Base-by-base conservation (phyloP, 139 green algal species). In the Spirogloea muscicola region DNA sequence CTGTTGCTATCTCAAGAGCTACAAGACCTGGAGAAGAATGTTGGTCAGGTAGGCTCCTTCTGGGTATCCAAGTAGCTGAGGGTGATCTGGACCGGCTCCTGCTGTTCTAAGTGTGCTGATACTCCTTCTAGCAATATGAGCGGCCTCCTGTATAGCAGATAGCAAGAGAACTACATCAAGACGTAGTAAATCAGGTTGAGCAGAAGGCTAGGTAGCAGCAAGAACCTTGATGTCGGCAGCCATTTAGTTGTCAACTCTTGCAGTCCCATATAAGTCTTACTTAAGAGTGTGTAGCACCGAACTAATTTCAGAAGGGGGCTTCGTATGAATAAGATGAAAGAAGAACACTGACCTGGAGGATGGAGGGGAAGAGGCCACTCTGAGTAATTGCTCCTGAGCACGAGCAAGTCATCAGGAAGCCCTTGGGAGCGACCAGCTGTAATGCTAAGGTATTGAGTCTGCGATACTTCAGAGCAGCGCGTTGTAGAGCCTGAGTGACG, bases 341-440 rank as follows among this genome's bases (percentile, higher is more conserved):
- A n/a, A n/a, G n/a, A n/a, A n/a, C n/a, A n/a, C 38, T 70, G 0
- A 70, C 40, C 36, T 64, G 67, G 25, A 85, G 38, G 3, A 79
- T 38, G 27, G 38, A 83, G 36, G 29, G 66, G 34, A 74, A 57
- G 55, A 65, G 21, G 66, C 43, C 33, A 39, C n/a, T 86, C 66
- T 94, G 88, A 7, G 87, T 89, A 76, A 98, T 87, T 4, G 92
- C 91, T 0, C 91, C 91, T 18, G 79, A 90, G 87, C 92, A 98
- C 57, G 86, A 92, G 86, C 92, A 98, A 1, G 91, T 96, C 84
- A 97, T 91, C 10, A 98, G 88, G 38, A 98, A 66, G 1, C 93
- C 92, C 0, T 91, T 91, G 1, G 85, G 87, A 1, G 38, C 36
- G 2, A 96, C 75, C 42, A 96, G 77, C 51, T 49, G 39, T 84